Evolutionary conservation across 495 filamentous ascomycete genomes (phyloP).

Genomic region (Acidomyces sp.): DNA sequence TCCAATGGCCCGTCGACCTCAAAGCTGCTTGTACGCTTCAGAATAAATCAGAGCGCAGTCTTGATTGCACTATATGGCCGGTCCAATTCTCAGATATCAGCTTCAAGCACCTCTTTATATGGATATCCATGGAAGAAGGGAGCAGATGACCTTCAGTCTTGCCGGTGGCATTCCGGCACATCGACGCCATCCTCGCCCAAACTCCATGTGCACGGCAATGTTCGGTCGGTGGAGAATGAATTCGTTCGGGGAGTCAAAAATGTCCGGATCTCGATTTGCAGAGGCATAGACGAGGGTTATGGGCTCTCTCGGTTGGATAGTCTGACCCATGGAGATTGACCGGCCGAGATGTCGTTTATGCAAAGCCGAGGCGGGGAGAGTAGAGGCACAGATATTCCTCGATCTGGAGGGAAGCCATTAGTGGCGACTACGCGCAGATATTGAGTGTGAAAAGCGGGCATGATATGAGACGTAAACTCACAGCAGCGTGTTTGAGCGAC

Average conservation of each 20-base stretch:
- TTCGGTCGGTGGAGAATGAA: constrained; percentile 12
- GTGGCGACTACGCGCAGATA: no score
- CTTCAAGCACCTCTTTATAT: neutral
- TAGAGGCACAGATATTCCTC: neutral
- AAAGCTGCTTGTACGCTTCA: neutral
- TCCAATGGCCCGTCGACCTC: constrained; percentile 9
- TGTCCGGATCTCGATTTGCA: neutral
- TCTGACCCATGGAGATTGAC: neutral
- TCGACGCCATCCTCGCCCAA: constrained; percentile 13
- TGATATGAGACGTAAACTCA: no score
- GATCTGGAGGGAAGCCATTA: no score
- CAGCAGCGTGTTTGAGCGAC: no score
- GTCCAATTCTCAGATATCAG: no score
- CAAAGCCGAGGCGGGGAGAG: neutral
- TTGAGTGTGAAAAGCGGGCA: no score
- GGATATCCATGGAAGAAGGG: neutral
- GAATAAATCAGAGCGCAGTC: neutral
- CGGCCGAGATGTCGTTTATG: neutral
- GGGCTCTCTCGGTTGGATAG: neutral
- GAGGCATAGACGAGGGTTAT: neutral
- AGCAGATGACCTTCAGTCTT: constrained; percentile 7
- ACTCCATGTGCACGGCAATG: constrained; percentile 9
- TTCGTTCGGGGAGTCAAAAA: constrained; percentile 7
- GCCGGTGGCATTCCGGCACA: constrained; percentile 16
- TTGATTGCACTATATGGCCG: neutral